These are phyloP conservation scores for Teratosphaeriaceae sp. DNA, from an alignment of 2,329 filamentous ascomycete genomes.

Conservation along the genomic window DNA sequence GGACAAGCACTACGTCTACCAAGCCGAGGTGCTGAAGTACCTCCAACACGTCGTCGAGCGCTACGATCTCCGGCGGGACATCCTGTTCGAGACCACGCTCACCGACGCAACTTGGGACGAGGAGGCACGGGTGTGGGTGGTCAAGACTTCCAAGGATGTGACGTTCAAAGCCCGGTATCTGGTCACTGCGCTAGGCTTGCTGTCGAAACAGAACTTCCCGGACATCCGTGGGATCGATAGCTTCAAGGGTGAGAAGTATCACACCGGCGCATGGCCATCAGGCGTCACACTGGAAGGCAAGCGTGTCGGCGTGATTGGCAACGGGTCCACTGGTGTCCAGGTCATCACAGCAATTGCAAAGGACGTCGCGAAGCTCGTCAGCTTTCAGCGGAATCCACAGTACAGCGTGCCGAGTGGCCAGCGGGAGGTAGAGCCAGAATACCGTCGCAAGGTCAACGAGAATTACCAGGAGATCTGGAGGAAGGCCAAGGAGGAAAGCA, in stretches of 20 bases:
- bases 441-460: slow-evolving; percentile 18
- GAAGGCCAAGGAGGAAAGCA: slow-evolving; percentile 43
- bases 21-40: slow-evolving; percentile 31
- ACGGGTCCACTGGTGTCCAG: slow-evolving; percentile 17
- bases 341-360: slow-evolving; percentile 21
- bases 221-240: slow-evolving; percentile 27
- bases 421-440: slow-evolving; percentile 16
- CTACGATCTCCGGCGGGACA: slow-evolving; percentile 30
- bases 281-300: slow-evolving; percentile 21
- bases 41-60: slow-evolving; percentile 28
- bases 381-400: slow-evolving; percentile 63
- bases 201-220: slow-evolving; percentile 29
- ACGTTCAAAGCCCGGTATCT: slow-evolving; percentile 25
- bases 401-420: slow-evolving; percentile 56
- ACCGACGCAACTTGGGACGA: slow-evolving; percentile 30
- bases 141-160: slow-evolving; percentile 19
- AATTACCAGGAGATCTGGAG: slow-evolving; percentile 26
- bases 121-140: slow-evolving; percentile 22
- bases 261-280: slow-evolving; percentile 30
- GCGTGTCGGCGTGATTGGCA: slow-evolving; percentile 31
- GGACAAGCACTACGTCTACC: slow-evolving; percentile 29
- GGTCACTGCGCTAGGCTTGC: slow-evolving; percentile 29
- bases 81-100: slow-evolving; percentile 37
- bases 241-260: slow-evolving; percentile 29
- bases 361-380: slow-evolving; percentile 36